A percentile compares a stretch with the other conserved stretches of the same genome.
These are phyloP conservation scores for Blastobotrys chiropterorum DNA, from an alignment of 805 yeast species.

Conservation along the genomic window DNA sequence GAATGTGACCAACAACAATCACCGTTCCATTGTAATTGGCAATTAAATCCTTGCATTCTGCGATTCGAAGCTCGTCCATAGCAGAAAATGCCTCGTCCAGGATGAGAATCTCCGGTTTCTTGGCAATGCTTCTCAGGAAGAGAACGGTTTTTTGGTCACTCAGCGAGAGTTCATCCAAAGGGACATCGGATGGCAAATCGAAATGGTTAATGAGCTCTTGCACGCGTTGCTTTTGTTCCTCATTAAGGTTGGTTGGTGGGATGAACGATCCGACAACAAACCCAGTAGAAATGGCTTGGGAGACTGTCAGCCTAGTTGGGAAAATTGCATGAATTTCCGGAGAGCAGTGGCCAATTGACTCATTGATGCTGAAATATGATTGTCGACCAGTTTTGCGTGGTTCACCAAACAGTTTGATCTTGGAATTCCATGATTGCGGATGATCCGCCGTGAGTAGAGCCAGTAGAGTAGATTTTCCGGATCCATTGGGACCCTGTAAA, in stretches of 20 bases:
- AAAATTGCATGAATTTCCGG: conserved; percentile 92
- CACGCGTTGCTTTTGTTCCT: conserved; percentile 35
- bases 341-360: conserved; percentile 75
- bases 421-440: conserved; percentile 89
- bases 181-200: conserved; percentile 36
- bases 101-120: conserved; percentile 70
- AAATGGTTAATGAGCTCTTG: conserved; percentile 44
- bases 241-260: conserved; percentile 40
- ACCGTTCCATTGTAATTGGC: conserved; percentile 56
- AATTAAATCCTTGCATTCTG: conserved; percentile 47
- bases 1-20: conserved; percentile 76
- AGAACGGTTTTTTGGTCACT: conserved; percentile 75
- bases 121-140: conserved; percentile 70
- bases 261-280: conserved; percentile 58
- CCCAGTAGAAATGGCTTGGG: conserved; percentile 65
- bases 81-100: conserved; percentile 92
- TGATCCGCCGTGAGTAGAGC: conserved; percentile 89
- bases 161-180: conserved; percentile 51
- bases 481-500: conserved; percentile 81
- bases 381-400: conserved; percentile 69
- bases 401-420: conserved; percentile 55
- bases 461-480: conserved; percentile 86
- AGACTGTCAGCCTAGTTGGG: conserved; percentile 49
- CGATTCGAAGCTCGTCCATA: conserved; percentile 62
- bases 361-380: conserved; percentile 73